Percentiles rank a stretch among this genome's conserved stretches.
Conservation (phyloP, 805 yeast species). For the Metschnikowia lochheadii region DNA sequence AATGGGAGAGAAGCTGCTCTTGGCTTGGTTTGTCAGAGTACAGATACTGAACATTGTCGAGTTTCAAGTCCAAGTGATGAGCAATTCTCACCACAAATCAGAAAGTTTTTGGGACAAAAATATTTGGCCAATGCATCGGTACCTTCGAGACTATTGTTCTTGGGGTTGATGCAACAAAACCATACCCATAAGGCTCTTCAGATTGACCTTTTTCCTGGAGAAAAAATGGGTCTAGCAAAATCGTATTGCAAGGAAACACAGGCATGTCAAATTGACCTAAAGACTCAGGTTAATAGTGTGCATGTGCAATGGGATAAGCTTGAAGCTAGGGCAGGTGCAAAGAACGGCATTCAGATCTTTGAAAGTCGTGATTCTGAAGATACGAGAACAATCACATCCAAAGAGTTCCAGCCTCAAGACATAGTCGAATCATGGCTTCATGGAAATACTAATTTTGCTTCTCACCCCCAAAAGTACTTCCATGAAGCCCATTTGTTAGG, state of each 20-base stretch:
- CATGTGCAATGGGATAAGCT: neutral
- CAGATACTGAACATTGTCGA: neutral
- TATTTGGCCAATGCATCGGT: neutral
- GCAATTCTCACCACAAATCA: neutral
- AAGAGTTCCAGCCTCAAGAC: neutral
- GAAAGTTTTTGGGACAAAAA: neutral
- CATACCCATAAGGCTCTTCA: neutral
- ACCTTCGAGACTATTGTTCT: neutral
- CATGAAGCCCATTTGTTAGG: constrained; percentile 12
- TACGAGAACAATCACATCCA: neutral
- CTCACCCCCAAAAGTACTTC: constrained; percentile 9
- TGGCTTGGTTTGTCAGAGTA: neutral
- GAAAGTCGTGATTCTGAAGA: neutral
- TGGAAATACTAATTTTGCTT: too few relatives aligned
- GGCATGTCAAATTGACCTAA: neutral
- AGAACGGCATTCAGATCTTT: neutral
- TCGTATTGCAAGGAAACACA: neutral
- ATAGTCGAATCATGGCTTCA: neutral
- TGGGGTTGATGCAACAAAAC: neutral
- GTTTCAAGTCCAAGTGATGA: neutral
- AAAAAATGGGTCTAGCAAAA: neutral
- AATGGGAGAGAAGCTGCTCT: neutral
- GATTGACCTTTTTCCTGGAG: neutral
- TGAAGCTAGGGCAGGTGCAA: neutral
- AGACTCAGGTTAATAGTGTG: neutral